These are phyloP conservation scores for Prunus salicina DNA, from an alignment of 306 rosid genomes.

Conservation along the genomic window DNA sequence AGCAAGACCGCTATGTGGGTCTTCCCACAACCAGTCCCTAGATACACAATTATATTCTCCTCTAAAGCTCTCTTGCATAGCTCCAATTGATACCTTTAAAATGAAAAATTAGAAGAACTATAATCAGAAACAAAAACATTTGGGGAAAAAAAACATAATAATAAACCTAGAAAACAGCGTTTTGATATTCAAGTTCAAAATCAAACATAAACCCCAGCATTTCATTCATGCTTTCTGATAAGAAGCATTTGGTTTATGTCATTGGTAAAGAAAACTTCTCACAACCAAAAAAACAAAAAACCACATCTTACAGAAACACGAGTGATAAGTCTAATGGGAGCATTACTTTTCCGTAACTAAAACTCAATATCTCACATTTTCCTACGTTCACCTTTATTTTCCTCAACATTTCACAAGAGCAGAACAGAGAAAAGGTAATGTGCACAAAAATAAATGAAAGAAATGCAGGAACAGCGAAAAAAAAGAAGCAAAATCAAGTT, in stretches of 20 bases:
- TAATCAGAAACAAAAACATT: neutral
- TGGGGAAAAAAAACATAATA: too few relatives aligned
- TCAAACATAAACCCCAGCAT: neutral
- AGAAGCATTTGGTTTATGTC: neutral
- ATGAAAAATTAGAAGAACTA: conserved; percentile 1
- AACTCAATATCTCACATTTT: neutral
- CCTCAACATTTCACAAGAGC: conserved; percentile 11
- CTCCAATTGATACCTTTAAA: conserved; percentile 76
- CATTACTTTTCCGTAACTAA: neutral
- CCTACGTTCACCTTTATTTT: neutral
- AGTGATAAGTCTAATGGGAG: neutral
- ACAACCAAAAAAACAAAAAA: neutral
- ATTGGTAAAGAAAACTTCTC: neutral
- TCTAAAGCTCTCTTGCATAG: conserved; percentile 78
- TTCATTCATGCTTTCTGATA: neutral
- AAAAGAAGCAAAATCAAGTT: neutral
- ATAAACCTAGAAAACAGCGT: neutral
- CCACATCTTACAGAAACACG: neutral
- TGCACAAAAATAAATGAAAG: conserved; percentile 15
- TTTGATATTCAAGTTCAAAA: neutral
- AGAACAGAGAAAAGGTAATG: conserved; percentile 4
- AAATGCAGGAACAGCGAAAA: conserved; percentile 1
- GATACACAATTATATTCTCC: conserved; percentile 83
- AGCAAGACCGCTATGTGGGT: conserved; percentile 91
- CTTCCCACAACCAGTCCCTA: conserved; percentile 96